Evolutionary conservation across 2,329 filamentous ascomycete species (phyloP).

Genomic region (Aspergillus latus): DNA sequence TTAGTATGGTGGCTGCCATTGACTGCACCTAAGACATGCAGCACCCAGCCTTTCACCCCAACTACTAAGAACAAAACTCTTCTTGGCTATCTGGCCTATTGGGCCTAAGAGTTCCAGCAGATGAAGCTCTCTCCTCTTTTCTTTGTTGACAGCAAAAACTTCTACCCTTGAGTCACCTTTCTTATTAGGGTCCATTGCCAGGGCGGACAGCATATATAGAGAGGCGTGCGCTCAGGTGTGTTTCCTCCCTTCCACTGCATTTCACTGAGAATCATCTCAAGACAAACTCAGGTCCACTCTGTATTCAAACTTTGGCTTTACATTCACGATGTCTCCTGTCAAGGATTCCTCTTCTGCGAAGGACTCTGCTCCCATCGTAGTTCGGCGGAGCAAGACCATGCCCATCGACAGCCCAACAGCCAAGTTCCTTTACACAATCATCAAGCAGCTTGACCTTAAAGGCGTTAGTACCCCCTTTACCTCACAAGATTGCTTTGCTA

Average conservation of each 20-base stretch:
- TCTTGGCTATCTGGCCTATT: neutral
- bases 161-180: neutral
- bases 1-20: neutral
- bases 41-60: conserved; percentile 7
- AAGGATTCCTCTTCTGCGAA: conserved; percentile 12
- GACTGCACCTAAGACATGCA: conserved; percentile 5
- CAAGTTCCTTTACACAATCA: conserved; percentile 56
- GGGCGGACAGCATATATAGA: conserved; percentile 13
- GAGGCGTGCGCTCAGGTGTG: conserved; percentile 19
- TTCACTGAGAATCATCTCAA: neutral
- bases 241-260: conserved; percentile 10
- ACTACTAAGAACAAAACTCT: neutral
- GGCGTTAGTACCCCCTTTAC: conserved; percentile 36
- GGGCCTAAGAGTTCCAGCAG: neutral
- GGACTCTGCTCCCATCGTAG: conserved; percentile 23
- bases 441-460: conserved; percentile 57
- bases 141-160: neutral
- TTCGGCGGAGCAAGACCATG: conserved; percentile 45
- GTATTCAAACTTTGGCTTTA: neutral
- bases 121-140: neutral
- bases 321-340: conserved; percentile 1
- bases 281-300: neutral
- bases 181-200: neutral
- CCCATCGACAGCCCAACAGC: conserved; percentile 51
- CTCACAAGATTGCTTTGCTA: conserved; percentile 13